A percentile compares a stretch with the other conserved stretches of the same genome.
Evolutionary conservation across 306 rosid genomes (phyloP).

Genomic region (Pachyrhizus erosus): DNA sequence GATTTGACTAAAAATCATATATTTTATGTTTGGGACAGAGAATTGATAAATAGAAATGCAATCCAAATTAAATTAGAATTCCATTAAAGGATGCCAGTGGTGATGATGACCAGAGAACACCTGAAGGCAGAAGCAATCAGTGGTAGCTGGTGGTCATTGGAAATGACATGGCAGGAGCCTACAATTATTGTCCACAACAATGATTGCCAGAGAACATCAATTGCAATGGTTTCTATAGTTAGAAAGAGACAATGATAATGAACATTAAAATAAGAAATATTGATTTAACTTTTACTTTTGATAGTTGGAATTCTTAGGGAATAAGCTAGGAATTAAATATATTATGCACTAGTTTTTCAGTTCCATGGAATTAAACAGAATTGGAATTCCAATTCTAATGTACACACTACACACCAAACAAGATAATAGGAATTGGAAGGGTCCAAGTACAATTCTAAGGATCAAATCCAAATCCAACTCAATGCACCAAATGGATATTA

Average conservation of each 20-base stretch:
- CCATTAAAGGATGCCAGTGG: not conserved
- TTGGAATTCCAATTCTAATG: not conserved
- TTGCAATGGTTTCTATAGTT: too few relatives aligned
- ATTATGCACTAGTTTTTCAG: not conserved
- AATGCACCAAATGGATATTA: not conserved
- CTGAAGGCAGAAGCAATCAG: not conserved
- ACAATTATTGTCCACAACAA: not conserved
- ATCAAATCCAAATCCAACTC: not conserved
- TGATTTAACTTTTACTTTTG: not conserved
- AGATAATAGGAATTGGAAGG: not conserved
- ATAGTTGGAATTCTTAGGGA: not conserved
- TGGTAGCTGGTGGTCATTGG: not conserved
- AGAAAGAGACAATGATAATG: not conserved
- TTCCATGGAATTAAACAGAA: not conserved
- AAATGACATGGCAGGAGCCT: not conserved
- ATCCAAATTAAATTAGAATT: not conserved
- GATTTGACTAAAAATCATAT: conserved; percentile 26
- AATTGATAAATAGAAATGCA: not conserved
- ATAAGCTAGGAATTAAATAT: not conserved
- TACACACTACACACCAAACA: not conserved
- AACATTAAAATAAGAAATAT: not conserved
- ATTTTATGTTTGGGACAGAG: not conserved
- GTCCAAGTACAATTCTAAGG: conserved; percentile 4
- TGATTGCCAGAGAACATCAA: not conserved
- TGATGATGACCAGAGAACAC: not conserved